Base-by-base conservation (phyloP, 2,329 filamentous ascomycete genomes). In the Fusarium virguliforme region DNA sequence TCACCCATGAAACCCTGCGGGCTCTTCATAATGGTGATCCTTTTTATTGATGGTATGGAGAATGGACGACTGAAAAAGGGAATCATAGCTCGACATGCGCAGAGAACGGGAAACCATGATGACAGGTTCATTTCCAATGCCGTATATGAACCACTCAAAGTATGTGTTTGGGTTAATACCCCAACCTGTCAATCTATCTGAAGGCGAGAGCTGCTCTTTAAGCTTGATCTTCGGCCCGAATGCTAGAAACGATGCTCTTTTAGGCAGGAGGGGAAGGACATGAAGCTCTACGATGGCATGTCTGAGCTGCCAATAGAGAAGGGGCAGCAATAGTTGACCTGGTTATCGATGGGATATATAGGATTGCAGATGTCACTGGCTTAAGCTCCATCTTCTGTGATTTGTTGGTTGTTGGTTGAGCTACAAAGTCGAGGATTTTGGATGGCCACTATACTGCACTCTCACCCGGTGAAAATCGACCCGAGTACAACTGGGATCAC, bases 361-460 rank as follows among this genome's bases (percentile, higher is more conserved):
- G 7, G 24, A 28, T 8, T 6, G 15, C 1, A 9, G 13, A 5
- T 24, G 8, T 46, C 4, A 3, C 2, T n/a, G 4, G 3, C 4
- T 28, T 13, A 6, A 15, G 4, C n/a, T 1, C 3, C 1, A 9
- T 28, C 13, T 28, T 9, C 8, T 15, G 41, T 1, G 13, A n/a
- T 28, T n/a, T 6, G 12, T 9, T 40, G 1, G 1, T 2, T 28
- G 4, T 46, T 5, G 8, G 5, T 1, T n/a, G 4, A 10, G 24
- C 24, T 6, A 3, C 4, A n/a, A 10, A 22, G 18, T 40, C 0
- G n/a, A 10, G 38, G 4, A 48, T n/a, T 48, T 1, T 2, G 8
- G 8, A 10, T 28, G 13, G 1, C 24, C 28, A n/a, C 43, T 2
- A 6, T 15, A 8, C 28, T 10, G 15, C 2, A n/a, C 15, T 26